phyloP scores from a whole-genome alignment of 176 grass and related monocot species.

The Thinopyrum elongatum region DNA sequence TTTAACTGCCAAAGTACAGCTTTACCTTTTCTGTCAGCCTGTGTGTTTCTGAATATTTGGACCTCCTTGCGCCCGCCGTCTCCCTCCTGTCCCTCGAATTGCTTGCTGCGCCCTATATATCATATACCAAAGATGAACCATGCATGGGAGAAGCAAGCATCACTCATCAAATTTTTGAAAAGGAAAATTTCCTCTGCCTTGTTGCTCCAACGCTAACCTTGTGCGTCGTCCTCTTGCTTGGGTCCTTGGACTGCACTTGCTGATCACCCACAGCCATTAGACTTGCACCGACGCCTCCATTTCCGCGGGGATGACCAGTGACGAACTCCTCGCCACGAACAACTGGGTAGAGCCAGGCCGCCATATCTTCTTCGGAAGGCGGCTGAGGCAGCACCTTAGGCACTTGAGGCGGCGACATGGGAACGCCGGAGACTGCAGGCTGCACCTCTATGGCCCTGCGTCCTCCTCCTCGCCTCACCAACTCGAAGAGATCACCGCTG shows the following conservation, averaged over 20 bases:
- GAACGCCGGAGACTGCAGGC: background rate
- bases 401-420: background rate
- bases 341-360: conserved; percentile 26
- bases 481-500: conserved; percentile 6
- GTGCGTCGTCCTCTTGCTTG: background rate
- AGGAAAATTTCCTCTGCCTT: background rate
- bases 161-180: too few relatives aligned
- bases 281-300: background rate
- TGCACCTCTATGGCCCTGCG: background rate
- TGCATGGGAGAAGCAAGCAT: too few relatives aligned
- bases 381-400: background rate
- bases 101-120: background rate
- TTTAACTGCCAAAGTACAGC: background rate
- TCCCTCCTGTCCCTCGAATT: background rate
- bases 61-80: background rate
- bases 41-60: background rate
- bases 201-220: background rate
- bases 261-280: background rate
- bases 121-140: background rate
- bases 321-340: background rate
- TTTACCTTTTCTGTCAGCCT: conserved; percentile 12
- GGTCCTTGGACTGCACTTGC: background rate
- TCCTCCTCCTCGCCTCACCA: conserved; percentile 2
- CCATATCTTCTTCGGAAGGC: conserved; percentile 34
- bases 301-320: background rate